Percentiles rank a stretch among this genome's conserved stretches.
Evolutionary conservation across 202 grass and related monocot genomes (phyloP).

Genomic region (Carex sylvatica): DNA sequence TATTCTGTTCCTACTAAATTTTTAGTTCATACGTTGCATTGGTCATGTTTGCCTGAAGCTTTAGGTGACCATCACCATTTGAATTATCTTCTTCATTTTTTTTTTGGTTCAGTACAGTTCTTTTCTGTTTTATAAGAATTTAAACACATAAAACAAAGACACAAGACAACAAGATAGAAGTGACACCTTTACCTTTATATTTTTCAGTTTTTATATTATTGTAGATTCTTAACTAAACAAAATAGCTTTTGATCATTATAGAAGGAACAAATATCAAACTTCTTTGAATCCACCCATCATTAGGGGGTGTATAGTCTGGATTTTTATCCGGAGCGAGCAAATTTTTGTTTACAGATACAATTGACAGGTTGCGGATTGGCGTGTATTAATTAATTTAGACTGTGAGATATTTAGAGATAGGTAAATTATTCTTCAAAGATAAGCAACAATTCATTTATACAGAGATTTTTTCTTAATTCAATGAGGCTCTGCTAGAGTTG

Average conservation of each 20-base stretch:
- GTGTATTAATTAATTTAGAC: too few relatives aligned
- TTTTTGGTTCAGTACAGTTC: background rate
- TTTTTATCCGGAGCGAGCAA: too few relatives aligned
- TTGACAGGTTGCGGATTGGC: too few relatives aligned
- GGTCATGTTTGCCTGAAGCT: background rate
- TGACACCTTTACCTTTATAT: background rate
- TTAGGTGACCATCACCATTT: background rate
- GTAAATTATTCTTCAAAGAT: too few relatives aligned
- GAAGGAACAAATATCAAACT: too few relatives aligned
- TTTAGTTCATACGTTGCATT: background rate
- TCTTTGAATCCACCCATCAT: too few relatives aligned
- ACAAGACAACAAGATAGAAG: background rate
- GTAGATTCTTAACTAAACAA: background rate
- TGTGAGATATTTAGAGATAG: too few relatives aligned
- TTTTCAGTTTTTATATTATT: background rate
- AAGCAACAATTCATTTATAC: too few relatives aligned
- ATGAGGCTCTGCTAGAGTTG: too few relatives aligned
- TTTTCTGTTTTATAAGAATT: background rate
- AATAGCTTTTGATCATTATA: background rate
- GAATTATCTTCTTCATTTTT: background rate
- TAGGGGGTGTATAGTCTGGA: too few relatives aligned
- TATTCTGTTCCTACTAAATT: background rate
- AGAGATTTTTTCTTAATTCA: too few relatives aligned
- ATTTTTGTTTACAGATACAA: too few relatives aligned
- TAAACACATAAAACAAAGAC: background rate